These are phyloP conservation scores for Fusarium sp. DNA, from an alignment of 2,329 filamentous ascomycete species.

Conservation along the genomic window DNA sequence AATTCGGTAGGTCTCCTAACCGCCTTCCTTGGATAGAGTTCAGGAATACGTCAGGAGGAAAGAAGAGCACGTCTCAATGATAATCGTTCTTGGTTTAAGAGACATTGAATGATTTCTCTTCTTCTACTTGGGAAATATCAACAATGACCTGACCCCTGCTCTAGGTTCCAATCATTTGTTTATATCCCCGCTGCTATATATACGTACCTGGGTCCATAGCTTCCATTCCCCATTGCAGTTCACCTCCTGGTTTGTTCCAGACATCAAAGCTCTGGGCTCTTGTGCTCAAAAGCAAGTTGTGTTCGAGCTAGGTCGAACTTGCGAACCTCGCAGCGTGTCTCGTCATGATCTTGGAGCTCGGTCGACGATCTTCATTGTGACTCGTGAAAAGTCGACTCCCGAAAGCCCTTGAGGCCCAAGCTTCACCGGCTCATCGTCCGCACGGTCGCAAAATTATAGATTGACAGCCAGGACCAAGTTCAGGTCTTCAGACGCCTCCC, in stretches of 20 bases:
- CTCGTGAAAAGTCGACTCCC: conserved; percentile 16
- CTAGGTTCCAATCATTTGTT: conserved; percentile 20
- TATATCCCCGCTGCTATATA: conserved; percentile 23
- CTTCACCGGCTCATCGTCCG: conserved; percentile 13
- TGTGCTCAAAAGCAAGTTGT: conserved; percentile 9
- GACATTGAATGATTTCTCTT: background rate
- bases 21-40: background rate
- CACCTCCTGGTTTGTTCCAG: conserved; percentile 6
- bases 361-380: background rate
- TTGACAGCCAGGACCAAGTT: background rate
- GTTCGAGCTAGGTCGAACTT: background rate
- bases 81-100: background rate
- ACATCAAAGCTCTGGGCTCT: conserved; percentile 7
- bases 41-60: background rate
- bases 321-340: background rate
- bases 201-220: conserved; percentile 35
- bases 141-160: conserved; percentile 14
- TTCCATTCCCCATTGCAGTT: conserved; percentile 10
- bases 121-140: conserved; percentile 4
- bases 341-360: background rate
- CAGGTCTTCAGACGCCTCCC: background rate
- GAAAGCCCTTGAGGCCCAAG: conserved; percentile 21
- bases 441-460: conserved; percentile 11
- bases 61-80: background rate
- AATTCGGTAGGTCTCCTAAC: background rate